Evolutionary conservation across 2,329 filamentous ascomycete species (phyloP).

Genomic region (Pyrenophora graminea): DNA sequence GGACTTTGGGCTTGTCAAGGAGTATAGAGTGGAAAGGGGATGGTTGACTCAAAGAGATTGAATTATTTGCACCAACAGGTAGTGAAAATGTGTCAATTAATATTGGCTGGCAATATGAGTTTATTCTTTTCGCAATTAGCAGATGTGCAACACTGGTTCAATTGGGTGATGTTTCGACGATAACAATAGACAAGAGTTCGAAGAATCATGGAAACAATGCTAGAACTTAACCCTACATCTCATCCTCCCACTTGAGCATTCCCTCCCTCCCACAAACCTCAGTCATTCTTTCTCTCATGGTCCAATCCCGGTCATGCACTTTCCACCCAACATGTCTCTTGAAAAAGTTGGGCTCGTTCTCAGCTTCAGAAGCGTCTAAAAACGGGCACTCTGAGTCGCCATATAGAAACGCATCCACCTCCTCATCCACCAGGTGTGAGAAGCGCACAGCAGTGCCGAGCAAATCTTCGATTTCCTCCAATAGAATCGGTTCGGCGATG

Average conservation of each 20-base stretch:
- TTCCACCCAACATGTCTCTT: conserved; percentile 15
- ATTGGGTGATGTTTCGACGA: too few relatives aligned
- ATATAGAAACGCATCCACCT: conserved; percentile 15
- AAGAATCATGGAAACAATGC: too few relatives aligned
- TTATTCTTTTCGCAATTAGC: too few relatives aligned
- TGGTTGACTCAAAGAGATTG: too few relatives aligned
- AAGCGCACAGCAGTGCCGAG: background rate
- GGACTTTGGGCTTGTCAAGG: too few relatives aligned
- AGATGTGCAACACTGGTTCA: too few relatives aligned
- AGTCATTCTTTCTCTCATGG: conserved; percentile 2
- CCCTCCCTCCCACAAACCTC: background rate
- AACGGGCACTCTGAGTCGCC: conserved; percentile 11
- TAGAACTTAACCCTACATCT: background rate
- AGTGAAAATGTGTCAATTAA: too few relatives aligned
- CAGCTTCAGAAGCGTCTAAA: background rate
- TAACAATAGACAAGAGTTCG: too few relatives aligned
- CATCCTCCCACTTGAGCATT: background rate
- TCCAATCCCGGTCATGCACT: conserved; percentile 8
- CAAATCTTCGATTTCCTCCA: background rate
- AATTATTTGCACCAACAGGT: too few relatives aligned
- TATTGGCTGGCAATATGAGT: too few relatives aligned
- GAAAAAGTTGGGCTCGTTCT: background rate
- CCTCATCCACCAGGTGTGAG: conserved; percentile 9
- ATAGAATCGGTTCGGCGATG: background rate
- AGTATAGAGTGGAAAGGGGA: too few relatives aligned